A percentile compares a stretch with the other conserved stretches of the same genome.
Conservation (phyloP, 768 basidiomycete genomes). For the Amanita molliuscula region DNA sequence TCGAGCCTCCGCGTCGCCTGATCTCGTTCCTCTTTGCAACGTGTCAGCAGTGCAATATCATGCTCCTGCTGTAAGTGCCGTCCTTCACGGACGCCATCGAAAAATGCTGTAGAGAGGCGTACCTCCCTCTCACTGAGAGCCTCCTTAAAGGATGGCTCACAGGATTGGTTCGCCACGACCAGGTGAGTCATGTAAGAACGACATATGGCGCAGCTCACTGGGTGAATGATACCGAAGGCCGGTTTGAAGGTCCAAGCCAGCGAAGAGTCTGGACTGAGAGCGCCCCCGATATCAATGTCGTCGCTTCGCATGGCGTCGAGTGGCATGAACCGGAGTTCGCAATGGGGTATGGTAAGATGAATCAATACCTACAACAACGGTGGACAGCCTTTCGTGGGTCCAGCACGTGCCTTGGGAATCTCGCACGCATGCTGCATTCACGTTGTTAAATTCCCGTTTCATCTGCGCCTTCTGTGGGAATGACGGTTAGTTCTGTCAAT, state of each 20-base stretch:
- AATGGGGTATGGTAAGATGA: neutral
- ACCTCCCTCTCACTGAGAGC: conserved; percentile 2
- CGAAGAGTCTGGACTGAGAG: neutral
- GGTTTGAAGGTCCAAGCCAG: neutral
- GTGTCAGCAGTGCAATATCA: neutral
- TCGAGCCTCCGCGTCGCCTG: neutral
- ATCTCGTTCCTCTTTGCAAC: conserved; percentile 1
- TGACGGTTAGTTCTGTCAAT: neutral
- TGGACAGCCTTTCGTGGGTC: neutral
- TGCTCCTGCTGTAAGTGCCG: conserved; percentile 2
- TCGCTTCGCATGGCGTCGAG: neutral
- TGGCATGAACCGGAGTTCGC: neutral
- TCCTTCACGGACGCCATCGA: conserved; percentile 3
- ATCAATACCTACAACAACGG: neutral
- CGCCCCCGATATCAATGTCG: neutral
- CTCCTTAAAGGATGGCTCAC: neutral
- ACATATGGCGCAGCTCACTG: conserved; percentile 2
- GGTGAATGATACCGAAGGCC: conserved; percentile 2
- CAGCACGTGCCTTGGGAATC: neutral
- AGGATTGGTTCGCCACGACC: neutral
- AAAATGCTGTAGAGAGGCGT: neutral
- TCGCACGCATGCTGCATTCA: neutral
- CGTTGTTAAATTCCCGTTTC: neutral
- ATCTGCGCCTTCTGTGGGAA: neutral
- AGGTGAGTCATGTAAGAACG: conserved; percentile 2